Percentiles rank a stretch among this genome's conserved stretches.
These are phyloP conservation scores for Aspergillus fijiensis DNA, from an alignment of 2,329 filamentous ascomycete genomes.

Conservation along the genomic window DNA sequence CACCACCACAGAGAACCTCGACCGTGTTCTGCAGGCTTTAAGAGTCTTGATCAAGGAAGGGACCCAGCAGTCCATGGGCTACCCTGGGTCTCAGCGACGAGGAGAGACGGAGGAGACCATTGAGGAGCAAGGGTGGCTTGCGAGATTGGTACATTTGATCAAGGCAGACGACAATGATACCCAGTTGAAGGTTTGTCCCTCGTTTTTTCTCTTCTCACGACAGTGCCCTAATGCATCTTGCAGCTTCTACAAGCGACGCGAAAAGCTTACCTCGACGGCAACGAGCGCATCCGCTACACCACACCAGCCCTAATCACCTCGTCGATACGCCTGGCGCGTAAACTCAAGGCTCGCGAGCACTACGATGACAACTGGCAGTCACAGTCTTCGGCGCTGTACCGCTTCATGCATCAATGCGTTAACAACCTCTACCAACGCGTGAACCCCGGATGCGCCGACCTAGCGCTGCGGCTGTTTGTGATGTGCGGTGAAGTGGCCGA, in stretches of 20 bases:
- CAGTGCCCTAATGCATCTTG: constrained; percentile 20
- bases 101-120: constrained; percentile 94
- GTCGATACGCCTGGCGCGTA: constrained; percentile 82
- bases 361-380: constrained; percentile 72
- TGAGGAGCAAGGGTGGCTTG: constrained; percentile 96
- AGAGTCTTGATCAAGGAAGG: constrained; percentile 94
- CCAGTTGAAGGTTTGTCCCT: constrained; percentile 68
- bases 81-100: constrained; percentile 74
- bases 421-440: constrained; percentile 86
- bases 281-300: constrained; percentile 93
- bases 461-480: constrained; percentile 85
- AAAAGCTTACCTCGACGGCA: constrained; percentile 86
- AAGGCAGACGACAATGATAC: constrained; percentile 83
- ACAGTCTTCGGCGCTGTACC: constrained; percentile 80
- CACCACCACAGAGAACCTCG: constrained; percentile 72
- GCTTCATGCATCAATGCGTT: constrained; percentile 88
- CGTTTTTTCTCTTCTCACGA: neutral
- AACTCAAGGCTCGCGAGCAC: constrained; percentile 88
- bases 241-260: constrained; percentile 79
- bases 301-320: constrained; percentile 89
- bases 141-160: constrained; percentile 85
- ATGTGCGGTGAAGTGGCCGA: constrained; percentile 91
- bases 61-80: constrained; percentile 76
- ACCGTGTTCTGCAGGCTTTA: constrained; percentile 83
- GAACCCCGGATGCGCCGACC: constrained; percentile 76